Percentiles rank a stretch among this genome's conserved stretches.
Evolutionary conservation across 352 stramenopile genomes (phyloP).

Genomic region (Pythium sp.): DNA sequence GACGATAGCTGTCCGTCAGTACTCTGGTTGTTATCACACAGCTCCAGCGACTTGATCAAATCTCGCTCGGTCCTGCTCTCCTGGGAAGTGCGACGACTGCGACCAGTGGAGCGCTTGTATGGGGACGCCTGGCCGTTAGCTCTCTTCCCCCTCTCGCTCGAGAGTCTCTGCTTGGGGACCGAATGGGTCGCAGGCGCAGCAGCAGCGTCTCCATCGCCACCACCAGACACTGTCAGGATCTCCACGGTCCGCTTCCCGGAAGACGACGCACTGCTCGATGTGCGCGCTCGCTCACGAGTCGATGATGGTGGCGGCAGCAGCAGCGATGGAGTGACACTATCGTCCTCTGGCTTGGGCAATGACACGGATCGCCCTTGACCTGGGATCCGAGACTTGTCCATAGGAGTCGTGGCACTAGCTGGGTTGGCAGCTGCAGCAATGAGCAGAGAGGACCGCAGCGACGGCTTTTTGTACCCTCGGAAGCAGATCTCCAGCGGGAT

Average conservation of each 20-base stretch:
- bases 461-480: conserved; percentile 36
- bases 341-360: conserved; percentile 14
- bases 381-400: neutral
- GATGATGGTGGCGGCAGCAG: neutral
- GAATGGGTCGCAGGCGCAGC: neutral
- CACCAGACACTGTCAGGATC: neutral
- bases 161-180: conserved; percentile 22
- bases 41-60: conserved; percentile 1
- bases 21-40: conserved; percentile 20
- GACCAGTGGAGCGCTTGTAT: conserved; percentile 7
- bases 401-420: neutral
- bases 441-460: conserved; percentile 12
- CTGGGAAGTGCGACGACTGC: conserved; percentile 17
- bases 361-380: conserved; percentile 3
- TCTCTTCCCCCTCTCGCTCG: conserved; percentile 3
- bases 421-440: conserved; percentile 10
- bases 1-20: conserved; percentile 3
- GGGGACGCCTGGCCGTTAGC: neutral
- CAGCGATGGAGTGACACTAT: neutral
- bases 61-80: conserved; percentile 13
- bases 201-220: neutral
- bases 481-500: conserved; percentile 75
- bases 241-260: conserved; percentile 9
- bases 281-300: conserved; percentile 3
- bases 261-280: conserved; percentile 3